These are phyloP conservation scores for Boletus holoroseus DNA, from an alignment of 1,284 basidiomycete species.

Conservation along the genomic window DNA sequence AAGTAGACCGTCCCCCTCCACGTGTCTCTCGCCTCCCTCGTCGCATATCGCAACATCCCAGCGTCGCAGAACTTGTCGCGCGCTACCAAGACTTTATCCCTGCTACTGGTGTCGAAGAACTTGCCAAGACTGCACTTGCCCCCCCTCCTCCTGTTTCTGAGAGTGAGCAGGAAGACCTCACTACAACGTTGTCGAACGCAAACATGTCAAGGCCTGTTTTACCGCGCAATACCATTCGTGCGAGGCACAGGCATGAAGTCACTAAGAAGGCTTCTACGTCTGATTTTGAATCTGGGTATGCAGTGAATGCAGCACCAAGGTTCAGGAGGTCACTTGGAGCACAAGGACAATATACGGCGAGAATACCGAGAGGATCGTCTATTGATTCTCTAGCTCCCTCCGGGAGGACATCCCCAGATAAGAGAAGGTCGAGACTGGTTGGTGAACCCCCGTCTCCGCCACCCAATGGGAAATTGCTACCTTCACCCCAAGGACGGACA, in stretches of 20 bases:
- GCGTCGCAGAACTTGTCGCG: slow-evolving; percentile 80
- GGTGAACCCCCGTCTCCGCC: slow-evolving; percentile 42
- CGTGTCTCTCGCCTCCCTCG: slow-evolving; percentile 67
- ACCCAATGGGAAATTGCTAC: slow-evolving; percentile 32
- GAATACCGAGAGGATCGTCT: slow-evolving; percentile 39
- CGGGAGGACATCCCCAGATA: slow-evolving; percentile 67
- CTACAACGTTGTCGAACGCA: slow-evolving; percentile 24
- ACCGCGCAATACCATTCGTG: slow-evolving; percentile 39
- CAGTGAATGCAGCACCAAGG: slow-evolving; percentile 76
- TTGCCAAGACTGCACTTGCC: slow-evolving; percentile 61
- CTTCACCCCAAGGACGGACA: slow-evolving; percentile 28
- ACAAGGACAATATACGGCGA: slow-evolving; percentile 47
- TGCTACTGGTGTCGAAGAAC: slow-evolving; percentile 62
- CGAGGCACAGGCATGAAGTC: slow-evolving; percentile 45
- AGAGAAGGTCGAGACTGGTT: slow-evolving; percentile 40
- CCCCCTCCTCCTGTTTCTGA: slow-evolving; percentile 56
- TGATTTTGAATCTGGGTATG: slow-evolving; percentile 85
- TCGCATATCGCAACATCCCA: slow-evolving; percentile 51
- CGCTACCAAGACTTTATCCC: slow-evolving; percentile 77
- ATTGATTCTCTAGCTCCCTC: slow-evolving; percentile 58
- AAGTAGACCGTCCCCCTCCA: slow-evolving; percentile 18
- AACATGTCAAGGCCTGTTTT: slow-evolving; percentile 29
- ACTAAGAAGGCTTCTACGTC: slow-evolving; percentile 61
- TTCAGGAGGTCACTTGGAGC: slow-evolving; percentile 39
- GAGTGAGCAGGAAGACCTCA: slow-evolving; percentile 61